phyloP scores from a whole-genome alignment of 2,329 filamentous ascomycete genomes.

The Pyrenochaeta sp. region DNA sequence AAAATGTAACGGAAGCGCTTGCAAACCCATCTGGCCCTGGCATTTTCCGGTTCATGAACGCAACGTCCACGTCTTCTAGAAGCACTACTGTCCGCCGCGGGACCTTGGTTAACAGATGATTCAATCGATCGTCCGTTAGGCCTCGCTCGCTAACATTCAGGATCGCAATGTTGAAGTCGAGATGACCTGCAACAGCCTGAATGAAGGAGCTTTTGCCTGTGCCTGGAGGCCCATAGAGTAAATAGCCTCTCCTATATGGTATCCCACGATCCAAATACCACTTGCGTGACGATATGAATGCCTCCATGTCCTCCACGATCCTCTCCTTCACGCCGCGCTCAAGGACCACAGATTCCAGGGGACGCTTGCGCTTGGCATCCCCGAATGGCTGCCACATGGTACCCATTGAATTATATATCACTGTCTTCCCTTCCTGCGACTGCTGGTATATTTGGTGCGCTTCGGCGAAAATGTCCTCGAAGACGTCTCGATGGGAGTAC shows the following conservation, averaged over 20 bases:
- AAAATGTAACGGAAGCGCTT: constrained; percentile 92
- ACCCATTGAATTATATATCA: constrained; percentile 86
- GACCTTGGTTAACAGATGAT: constrained; percentile 84
- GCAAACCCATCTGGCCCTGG: constrained; percentile 83
- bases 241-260: constrained; percentile 87
- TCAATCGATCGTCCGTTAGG: constrained; percentile 87
- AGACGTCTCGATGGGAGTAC: constrained; percentile 87
- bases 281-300: constrained; percentile 79
- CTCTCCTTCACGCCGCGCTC: constrained; percentile 83
- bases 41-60: constrained; percentile 82
- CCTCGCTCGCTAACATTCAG: constrained; percentile 90
- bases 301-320: constrained; percentile 80
- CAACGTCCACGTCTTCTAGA: constrained; percentile 90
- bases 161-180: constrained; percentile 93
- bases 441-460: constrained; percentile 81
- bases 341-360: constrained; percentile 85
- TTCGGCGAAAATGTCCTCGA: constrained; percentile 88
- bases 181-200: constrained; percentile 88
- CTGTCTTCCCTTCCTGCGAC: constrained; percentile 89
- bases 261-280: constrained; percentile 98
- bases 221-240: constrained; percentile 87
- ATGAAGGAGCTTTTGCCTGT: constrained; percentile 97
- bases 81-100: constrained; percentile 83
- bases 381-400: constrained; percentile 88
- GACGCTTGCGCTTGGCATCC: constrained; percentile 83